Evolutionary conservation across 2,329 filamentous ascomycete genomes (phyloP).

Genomic region (Diaporthe vexans): DNA sequence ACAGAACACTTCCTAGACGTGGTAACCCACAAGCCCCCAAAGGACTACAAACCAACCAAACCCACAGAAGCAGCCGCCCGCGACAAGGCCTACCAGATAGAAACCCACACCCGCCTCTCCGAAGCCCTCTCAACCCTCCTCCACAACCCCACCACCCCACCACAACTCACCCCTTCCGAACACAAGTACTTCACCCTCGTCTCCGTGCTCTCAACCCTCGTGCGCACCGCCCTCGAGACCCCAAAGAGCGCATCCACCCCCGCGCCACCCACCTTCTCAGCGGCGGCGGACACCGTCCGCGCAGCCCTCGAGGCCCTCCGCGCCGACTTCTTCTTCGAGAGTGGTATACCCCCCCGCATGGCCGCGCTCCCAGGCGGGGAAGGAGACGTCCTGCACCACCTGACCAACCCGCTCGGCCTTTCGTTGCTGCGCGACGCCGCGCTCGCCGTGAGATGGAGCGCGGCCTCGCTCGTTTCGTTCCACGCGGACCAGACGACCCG

Average conservation of each 20-base stretch:
- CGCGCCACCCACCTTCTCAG: constrained; percentile 40
- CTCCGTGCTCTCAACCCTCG: constrained; percentile 54
- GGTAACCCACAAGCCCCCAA: constrained; percentile 61
- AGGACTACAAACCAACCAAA: constrained; percentile 64
- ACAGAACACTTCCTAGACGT: constrained; percentile 67
- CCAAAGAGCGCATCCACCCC: constrained; percentile 24
- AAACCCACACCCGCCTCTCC: constrained; percentile 58
- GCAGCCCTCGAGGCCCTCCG: constrained; percentile 30
- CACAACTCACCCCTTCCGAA: constrained; percentile 58
- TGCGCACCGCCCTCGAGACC: constrained; percentile 45
- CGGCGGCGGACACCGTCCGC: constrained; percentile 40
- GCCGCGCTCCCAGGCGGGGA: constrained; percentile 12
- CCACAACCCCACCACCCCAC: constrained; percentile 43
- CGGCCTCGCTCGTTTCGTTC: constrained; percentile 48
- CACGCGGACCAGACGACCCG: constrained; percentile 52
- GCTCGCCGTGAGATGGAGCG: constrained; percentile 50
- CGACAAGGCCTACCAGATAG: constrained; percentile 61
- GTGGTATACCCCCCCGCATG: constrained; percentile 16
- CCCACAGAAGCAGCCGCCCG: constrained; percentile 52
- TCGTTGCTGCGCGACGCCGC: constrained; percentile 55
- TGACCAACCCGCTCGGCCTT: constrained; percentile 54
- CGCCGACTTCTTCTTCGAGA: constrained; percentile 6
- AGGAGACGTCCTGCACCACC: constrained; percentile 46
- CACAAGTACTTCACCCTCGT: constrained; percentile 59
- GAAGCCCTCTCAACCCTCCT: constrained; percentile 59